These are phyloP conservation scores for Penicillium sp. DNA, from an alignment of 2,329 filamentous ascomycete genomes.

Conservation along the genomic window DNA sequence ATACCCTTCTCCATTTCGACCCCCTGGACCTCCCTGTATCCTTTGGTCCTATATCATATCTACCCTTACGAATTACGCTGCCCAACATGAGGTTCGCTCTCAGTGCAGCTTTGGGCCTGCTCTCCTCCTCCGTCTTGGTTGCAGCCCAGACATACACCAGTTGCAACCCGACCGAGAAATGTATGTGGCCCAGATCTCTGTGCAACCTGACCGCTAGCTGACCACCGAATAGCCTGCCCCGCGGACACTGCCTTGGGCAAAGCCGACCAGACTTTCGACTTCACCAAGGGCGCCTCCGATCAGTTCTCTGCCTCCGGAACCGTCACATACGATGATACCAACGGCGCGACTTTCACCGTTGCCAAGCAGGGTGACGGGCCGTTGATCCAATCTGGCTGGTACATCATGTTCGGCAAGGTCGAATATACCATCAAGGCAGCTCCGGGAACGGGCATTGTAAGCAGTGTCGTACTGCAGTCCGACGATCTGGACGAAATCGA, in stretches of 20 bases:
- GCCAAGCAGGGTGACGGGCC: constrained; percentile 76
- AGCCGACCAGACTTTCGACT: constrained; percentile 74
- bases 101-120: constrained; percentile 27
- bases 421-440: constrained; percentile 83
- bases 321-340: constrained; percentile 65
- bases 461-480: constrained; percentile 85
- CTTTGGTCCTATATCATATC: not conserved
- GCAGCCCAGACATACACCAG: constrained; percentile 45
- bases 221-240: constrained; percentile 57
- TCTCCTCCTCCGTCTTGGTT: constrained; percentile 29
- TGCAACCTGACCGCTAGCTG: not conserved
- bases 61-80: not conserved
- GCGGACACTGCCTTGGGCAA: constrained; percentile 77
- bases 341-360: constrained; percentile 82
- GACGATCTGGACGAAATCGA: constrained; percentile 95
- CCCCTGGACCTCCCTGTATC: not conserved
- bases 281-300: constrained; percentile 72
- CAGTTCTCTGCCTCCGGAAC: constrained; percentile 70
- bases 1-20: not conserved
- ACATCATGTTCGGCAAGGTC: constrained; percentile 98
- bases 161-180: constrained; percentile 43
- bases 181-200: constrained; percentile 27
- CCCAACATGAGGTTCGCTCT: constrained; percentile 35
- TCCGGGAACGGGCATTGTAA: constrained; percentile 87
- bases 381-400: constrained; percentile 84